phyloP scores from a whole-genome alignment of 768 basidiomycete genomes.

The Lentinula lateritia region DNA sequence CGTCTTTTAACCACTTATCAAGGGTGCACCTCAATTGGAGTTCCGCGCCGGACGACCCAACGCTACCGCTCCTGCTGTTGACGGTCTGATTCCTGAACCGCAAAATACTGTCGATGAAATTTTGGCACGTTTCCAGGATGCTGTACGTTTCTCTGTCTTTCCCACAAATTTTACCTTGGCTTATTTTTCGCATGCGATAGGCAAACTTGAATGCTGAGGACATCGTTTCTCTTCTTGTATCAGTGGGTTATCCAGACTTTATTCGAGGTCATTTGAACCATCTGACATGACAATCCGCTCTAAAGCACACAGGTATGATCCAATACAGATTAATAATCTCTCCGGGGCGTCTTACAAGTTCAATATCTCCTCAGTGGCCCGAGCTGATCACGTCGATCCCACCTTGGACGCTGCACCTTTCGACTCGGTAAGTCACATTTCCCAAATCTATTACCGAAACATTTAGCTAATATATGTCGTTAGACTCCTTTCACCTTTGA shows the following conservation, averaged over 20 bases:
- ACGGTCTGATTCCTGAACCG: slow-evolving; percentile 30
- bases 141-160: background rate
- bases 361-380: slow-evolving; percentile 11
- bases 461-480: slow-evolving; percentile 12
- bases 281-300: background rate
- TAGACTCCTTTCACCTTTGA: slow-evolving; percentile 25
- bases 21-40: slow-evolving; percentile 26
- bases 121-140: slow-evolving; percentile 25
- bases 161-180: background rate
- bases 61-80: slow-evolving; percentile 19
- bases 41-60: slow-evolving; percentile 31
- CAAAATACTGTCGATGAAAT: slow-evolving; percentile 19
- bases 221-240: slow-evolving; percentile 27
- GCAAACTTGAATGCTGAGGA: slow-evolving; percentile 25
- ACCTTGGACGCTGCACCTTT: slow-evolving; percentile 11
- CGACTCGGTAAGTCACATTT: slow-evolving; percentile 11
- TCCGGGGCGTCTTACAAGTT: too few relatives aligned
- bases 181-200: background rate
- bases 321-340: too few relatives aligned
- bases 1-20: background rate
- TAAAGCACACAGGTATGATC: background rate
- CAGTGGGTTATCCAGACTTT: slow-evolving; percentile 11
- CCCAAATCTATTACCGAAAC: background rate
- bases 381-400: slow-evolving; percentile 15
- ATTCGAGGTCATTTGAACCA: too few relatives aligned